Conservation (phyloP, 2,329 filamentous ascomycete species). For the Fusarium siculi region DNA sequence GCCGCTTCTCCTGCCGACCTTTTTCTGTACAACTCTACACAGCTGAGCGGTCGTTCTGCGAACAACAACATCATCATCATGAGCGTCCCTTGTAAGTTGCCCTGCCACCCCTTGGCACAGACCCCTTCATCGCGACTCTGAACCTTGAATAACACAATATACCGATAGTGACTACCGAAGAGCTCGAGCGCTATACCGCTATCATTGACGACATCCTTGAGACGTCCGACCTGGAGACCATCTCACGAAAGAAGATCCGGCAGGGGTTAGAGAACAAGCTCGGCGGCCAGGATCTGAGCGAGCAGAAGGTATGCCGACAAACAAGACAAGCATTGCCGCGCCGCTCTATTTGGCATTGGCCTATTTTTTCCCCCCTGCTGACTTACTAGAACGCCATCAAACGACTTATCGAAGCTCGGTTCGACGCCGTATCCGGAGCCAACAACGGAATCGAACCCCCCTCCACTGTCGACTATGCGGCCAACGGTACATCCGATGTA, state of each 20-base stretch:
- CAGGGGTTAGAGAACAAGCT: constrained; percentile 65
- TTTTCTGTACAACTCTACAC: constrained; percentile 21
- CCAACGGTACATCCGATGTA: constrained; percentile 49
- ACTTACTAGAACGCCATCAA: constrained; percentile 69
- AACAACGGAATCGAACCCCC: constrained; percentile 60
- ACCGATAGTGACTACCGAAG: constrained; percentile 60
- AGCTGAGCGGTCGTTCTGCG: neutral
- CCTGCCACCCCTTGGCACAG: constrained; percentile 12
- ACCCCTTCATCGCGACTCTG: neutral
- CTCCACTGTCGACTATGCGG: constrained; percentile 46
- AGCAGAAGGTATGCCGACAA: constrained; percentile 62
- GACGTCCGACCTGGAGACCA: constrained; percentile 69
- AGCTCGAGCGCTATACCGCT: constrained; percentile 63
- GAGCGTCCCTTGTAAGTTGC: constrained; percentile 42
- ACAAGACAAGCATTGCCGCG: neutral
- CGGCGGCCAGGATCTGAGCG: constrained; percentile 66
- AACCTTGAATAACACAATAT: constrained; percentile 10
- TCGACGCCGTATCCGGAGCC: constrained; percentile 72
- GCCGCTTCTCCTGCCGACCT: constrained; percentile 3
- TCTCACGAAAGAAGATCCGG: constrained; percentile 71
- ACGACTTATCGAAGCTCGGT: constrained; percentile 76
- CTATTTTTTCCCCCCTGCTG: constrained; percentile 2
- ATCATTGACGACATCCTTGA: constrained; percentile 70
- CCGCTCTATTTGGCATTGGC: neutral
- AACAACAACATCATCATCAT: constrained; percentile 30